A percentile compares a stretch with the other conserved stretches of the same genome.
phyloP scores from a whole-genome alignment of 352 stramenopile species.

The Pythium volutum region DNA sequence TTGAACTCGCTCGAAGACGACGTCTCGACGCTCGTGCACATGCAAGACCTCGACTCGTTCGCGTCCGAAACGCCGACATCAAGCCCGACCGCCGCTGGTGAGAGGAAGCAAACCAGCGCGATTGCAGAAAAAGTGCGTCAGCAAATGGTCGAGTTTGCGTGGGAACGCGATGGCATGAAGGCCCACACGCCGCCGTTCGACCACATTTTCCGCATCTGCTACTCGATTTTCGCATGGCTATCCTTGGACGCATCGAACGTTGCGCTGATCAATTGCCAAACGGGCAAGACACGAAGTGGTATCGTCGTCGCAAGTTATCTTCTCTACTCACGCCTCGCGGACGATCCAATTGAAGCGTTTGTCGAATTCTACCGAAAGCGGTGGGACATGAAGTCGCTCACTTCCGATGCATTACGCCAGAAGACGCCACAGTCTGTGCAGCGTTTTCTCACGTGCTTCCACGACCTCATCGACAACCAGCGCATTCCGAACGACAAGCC shows the following conservation, averaged over 20 bases:
- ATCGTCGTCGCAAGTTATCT: constrained; percentile 93
- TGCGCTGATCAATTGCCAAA: constrained; percentile 87
- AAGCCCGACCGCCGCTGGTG: not conserved
- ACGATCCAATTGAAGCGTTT: constrained; percentile 85
- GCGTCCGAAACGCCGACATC: constrained; percentile 1
- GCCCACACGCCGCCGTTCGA: constrained; percentile 78
- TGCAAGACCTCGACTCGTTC: constrained; percentile 19
- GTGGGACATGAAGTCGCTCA: constrained; percentile 73
- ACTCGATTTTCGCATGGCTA: constrained; percentile 91
- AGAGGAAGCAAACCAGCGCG: constrained; percentile 4
- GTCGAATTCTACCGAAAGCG: constrained; percentile 88
- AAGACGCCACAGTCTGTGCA: constrained; percentile 81
- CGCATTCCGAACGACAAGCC: constrained; percentile 58
- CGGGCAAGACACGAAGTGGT: constrained; percentile 92
- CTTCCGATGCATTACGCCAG: constrained; percentile 45
- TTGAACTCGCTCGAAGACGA: constrained; percentile 56
- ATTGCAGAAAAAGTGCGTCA: constrained; percentile 62
- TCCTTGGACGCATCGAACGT: constrained; percentile 78
- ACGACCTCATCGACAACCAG: constrained; percentile 50
- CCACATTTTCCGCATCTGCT: constrained; percentile 90
- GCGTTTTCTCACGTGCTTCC: constrained; percentile 66
- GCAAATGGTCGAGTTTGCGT: constrained; percentile 84
- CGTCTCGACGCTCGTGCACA: not conserved
- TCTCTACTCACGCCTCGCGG: constrained; percentile 74
- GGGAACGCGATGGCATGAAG: constrained; percentile 80